A percentile compares a stretch with the other conserved stretches of the same genome.
phyloP scores from a whole-genome alignment of 148 eudicot genomes.

The Fagopyrum esculentum region DNA sequence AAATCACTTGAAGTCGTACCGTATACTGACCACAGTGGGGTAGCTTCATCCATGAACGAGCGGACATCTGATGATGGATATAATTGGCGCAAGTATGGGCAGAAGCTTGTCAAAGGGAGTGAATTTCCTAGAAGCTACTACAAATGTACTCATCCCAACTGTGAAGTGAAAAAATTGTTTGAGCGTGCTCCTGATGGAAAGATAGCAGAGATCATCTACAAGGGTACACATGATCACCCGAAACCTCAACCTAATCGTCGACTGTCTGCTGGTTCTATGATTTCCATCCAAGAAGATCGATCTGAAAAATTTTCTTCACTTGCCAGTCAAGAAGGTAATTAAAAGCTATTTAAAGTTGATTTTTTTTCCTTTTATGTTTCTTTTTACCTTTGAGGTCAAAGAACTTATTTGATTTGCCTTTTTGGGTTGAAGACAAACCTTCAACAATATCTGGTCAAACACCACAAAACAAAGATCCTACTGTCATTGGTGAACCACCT shows the following conservation, averaged over 20 bases:
- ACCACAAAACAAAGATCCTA: slow-evolving; percentile 37
- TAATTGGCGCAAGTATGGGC: slow-evolving; percentile 98
- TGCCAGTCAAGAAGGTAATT: slow-evolving; percentile 63
- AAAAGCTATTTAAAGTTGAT: neutral
- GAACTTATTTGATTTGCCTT: neutral
- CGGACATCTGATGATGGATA: slow-evolving; percentile 93
- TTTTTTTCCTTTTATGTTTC: neutral
- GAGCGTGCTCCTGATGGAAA: slow-evolving; percentile 87
- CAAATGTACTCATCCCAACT: slow-evolving; percentile 92
- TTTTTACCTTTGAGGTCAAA: neutral
- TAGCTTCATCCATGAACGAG: slow-evolving; percentile 46
- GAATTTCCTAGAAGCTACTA: slow-evolving; percentile 97
- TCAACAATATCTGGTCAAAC: slow-evolving; percentile 30
- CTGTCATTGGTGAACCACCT: slow-evolving; percentile 47
- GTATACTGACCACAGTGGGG: slow-evolving; percentile 41
- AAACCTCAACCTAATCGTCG: slow-evolving; percentile 92
- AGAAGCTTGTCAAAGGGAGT: slow-evolving; percentile 96
- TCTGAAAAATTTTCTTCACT: slow-evolving; percentile 41
- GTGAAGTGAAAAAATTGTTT: slow-evolving; percentile 95
- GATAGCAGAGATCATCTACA: slow-evolving; percentile 83
- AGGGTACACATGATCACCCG: slow-evolving; percentile 94
- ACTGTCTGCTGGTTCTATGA: slow-evolving; percentile 61
- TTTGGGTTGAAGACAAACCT: slow-evolving; percentile 36
- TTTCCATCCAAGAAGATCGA: slow-evolving; percentile 71
- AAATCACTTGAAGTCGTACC: slow-evolving; percentile 30